Evolutionary conservation across 169 alveolate genomes (phyloP).

Genomic region (Cryptosporidium muris): DNA sequence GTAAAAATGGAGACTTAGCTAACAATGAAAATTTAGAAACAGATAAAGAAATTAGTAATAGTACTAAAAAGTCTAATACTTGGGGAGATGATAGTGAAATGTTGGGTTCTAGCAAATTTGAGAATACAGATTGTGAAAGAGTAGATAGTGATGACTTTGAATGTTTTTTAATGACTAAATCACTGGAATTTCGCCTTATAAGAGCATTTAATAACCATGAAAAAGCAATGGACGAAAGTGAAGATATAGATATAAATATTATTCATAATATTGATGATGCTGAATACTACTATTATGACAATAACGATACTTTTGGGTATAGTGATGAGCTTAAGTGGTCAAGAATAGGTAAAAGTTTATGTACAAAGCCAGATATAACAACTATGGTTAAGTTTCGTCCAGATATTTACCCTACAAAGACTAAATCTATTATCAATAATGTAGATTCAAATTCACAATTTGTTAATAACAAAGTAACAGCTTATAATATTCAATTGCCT

Average conservation of each 20-base stretch:
- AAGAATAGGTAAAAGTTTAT: constrained; percentile 47
- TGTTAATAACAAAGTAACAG: neutral
- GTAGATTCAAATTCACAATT: neutral
- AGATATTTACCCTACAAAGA: constrained; percentile 43
- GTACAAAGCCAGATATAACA: constrained; percentile 48
- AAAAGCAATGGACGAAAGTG: neutral
- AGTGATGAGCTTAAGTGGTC: constrained; percentile 48
- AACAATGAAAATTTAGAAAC: neutral
- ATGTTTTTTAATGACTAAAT: constrained; percentile 22
- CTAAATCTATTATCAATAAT: constrained; percentile 21
- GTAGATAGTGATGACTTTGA: constrained; percentile 34
- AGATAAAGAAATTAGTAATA: neutral
- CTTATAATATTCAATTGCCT: constrained; percentile 40
- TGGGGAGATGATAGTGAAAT: neutral
- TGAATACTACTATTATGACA: constrained; percentile 11
- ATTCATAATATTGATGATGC: constrained; percentile 40
- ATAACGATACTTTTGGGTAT: constrained; percentile 2
- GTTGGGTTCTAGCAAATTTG: neutral
- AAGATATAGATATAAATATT: constrained; percentile 24
- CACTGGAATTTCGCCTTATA: constrained; percentile 27
- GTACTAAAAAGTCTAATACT: neutral
- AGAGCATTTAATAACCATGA: neutral
- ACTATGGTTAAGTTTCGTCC: constrained; percentile 29
- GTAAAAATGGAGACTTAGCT: neutral
- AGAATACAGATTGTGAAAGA: neutral